Percentiles rank a stretch among this genome's conserved stretches.
These are phyloP conservation scores for Blechomonas ayalai DNA, from an alignment of 208 protist species.

Conservation along the genomic window DNA sequence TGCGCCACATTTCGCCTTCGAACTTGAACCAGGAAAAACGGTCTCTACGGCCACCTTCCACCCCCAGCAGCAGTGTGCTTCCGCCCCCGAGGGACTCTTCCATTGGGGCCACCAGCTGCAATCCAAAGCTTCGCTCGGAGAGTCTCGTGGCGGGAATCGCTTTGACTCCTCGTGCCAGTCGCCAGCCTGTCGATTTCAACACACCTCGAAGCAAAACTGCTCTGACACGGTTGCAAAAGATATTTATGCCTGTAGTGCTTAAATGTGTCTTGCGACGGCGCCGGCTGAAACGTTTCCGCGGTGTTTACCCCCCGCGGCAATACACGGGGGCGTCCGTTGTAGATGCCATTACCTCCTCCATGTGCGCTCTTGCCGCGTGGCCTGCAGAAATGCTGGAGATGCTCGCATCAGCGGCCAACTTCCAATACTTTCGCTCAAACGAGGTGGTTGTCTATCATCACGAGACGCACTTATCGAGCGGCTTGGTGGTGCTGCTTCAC, in stretches of 20 bases:
- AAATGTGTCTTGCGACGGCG: constrained; percentile 26
- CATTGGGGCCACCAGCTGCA: constrained; percentile 41
- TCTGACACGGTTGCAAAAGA: constrained; percentile 24
- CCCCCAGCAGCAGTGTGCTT: too few species aligned
- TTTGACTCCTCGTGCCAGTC: neutral
- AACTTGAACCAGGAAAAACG: too few species aligned
- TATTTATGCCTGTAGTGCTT: constrained; percentile 59
- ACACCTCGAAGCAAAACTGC: constrained; percentile 25
- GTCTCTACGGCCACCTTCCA: too few species aligned
- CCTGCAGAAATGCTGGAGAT: constrained; percentile 45
- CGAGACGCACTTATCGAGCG: constrained; percentile 70
- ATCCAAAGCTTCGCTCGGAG: constrained; percentile 26
- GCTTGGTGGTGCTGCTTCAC: constrained; percentile 73
- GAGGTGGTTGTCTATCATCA: constrained; percentile 73
- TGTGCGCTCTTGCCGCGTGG: constrained; percentile 52
- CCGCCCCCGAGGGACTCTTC: constrained; percentile 40
- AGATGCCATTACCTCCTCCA: constrained; percentile 38
- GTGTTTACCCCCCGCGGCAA: constrained; percentile 31
- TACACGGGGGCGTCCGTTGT: constrained; percentile 67
- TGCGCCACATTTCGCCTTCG: too few species aligned
- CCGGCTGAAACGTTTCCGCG: constrained; percentile 22
- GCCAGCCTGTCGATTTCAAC: constrained; percentile 25
- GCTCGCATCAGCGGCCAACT: constrained; percentile 40
- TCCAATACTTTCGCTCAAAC: constrained; percentile 31
- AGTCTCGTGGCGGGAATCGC: constrained; percentile 29